Conservation (phyloP, 2,329 filamentous ascomycete species). For the Fusarium burgessii region DNA sequence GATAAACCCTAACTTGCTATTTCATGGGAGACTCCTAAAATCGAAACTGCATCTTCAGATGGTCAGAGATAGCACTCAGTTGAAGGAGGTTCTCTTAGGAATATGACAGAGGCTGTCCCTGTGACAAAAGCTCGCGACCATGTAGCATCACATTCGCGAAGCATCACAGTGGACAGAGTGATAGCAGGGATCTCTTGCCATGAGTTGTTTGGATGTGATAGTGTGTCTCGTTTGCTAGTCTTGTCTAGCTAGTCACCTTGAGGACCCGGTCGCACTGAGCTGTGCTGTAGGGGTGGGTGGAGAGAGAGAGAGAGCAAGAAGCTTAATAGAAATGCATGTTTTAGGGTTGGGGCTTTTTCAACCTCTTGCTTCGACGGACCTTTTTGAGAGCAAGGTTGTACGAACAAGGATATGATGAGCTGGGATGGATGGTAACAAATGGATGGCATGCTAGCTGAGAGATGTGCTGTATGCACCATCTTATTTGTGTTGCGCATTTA, state of each 20-base stretch:
- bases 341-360: slow-evolving; percentile 36
- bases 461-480: slow-evolving; percentile 11
- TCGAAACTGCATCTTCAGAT: slow-evolving; percentile 9
- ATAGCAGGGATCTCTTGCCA: slow-evolving; percentile 11
- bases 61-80: neutral
- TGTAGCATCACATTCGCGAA: slow-evolving; percentile 13
- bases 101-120: slow-evolving; percentile 15
- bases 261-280: slow-evolving; percentile 10
- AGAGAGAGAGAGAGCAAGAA: slow-evolving; percentile 32
- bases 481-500: slow-evolving; percentile 23
- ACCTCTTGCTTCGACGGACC: slow-evolving; percentile 18
- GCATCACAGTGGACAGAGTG: slow-evolving; percentile 6
- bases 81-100: slow-evolving; percentile 9
- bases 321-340: slow-evolving; percentile 42
- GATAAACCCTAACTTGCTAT: slow-evolving; percentile 6
- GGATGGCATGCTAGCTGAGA: slow-evolving; percentile 19
- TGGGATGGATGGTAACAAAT: slow-evolving; percentile 24
- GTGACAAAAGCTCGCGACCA: slow-evolving; percentile 35
- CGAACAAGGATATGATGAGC: slow-evolving; percentile 21
- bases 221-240: slow-evolving; percentile 23
- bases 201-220: slow-evolving; percentile 40
- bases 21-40: slow-evolving; percentile 7
- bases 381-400: slow-evolving; percentile 23
- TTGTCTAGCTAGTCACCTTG: neutral
- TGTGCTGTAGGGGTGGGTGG: slow-evolving; percentile 11